phyloP scores from a whole-genome alignment of 768 basidiomycete species.

The Leccinum olivaceopallidum region DNA sequence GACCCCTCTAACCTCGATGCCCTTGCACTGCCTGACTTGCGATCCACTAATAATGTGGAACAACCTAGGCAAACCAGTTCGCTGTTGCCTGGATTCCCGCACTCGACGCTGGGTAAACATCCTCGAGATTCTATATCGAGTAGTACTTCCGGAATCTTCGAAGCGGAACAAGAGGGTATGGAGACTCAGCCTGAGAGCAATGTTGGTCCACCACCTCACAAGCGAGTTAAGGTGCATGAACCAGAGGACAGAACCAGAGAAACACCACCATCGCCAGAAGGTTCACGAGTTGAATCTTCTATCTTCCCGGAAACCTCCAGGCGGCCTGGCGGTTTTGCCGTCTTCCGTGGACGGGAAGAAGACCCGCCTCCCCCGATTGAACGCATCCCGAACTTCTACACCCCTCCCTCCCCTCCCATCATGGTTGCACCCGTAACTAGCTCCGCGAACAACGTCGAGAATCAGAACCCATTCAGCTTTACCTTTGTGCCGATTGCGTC shows the following conservation, averaged over 20 bases:
- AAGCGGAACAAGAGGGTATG: conserved; percentile 42
- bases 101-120: conserved; percentile 64
- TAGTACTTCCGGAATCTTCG: conserved; percentile 41
- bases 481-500: conserved; percentile 52
- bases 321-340: conserved; percentile 42
- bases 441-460: conserved; percentile 52
- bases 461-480: conserved; percentile 54
- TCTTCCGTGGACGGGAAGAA: conserved; percentile 45
- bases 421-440: conserved; percentile 40
- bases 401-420: conserved; percentile 41
- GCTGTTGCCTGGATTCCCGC: conserved; percentile 40
- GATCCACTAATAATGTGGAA: conserved; percentile 9
- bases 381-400: conserved; percentile 53
- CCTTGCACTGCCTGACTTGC: conserved; percentile 10
- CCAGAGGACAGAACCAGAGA: conserved; percentile 26
- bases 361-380: conserved; percentile 54
- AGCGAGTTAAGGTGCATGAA: conserved; percentile 45
- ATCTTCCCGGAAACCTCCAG: conserved; percentile 12
- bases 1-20: conserved; percentile 24
- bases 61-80: conserved; percentile 15
- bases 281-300: conserved; percentile 19
- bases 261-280: conserved; percentile 10
- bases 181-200: conserved; percentile 41
- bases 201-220: conserved; percentile 49
- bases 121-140: conserved; percentile 52